Evolutionary conservation across 2,329 filamentous ascomycete genomes (phyloP), one percentile per base, ranked within the genome.

Genomic region (Ophiostoma triangulosporum): DNA sequence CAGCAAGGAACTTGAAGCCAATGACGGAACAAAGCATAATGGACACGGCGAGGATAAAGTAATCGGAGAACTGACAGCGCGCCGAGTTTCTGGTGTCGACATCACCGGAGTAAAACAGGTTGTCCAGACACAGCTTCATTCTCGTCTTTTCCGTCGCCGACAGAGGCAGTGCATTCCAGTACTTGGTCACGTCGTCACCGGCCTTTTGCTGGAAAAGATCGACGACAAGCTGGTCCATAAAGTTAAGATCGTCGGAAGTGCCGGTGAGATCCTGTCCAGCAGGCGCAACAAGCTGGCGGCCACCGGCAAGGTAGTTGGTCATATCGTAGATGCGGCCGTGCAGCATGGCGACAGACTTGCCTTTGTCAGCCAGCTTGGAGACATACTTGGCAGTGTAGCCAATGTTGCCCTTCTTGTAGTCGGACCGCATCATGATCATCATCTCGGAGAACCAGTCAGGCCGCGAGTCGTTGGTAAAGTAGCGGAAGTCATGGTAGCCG

Each of bases 1-100:
- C 93, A 31, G 94, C 94, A 60, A 97, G 77, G 73, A 98, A 98
- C 68, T 98, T 98, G 81, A 97, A 94, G 17, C 77, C 80, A 61
- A 98, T 91, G 57, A 98, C 83, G 46, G 77, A 76, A 61, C 83
- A 85, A 45, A 98, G 74, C 55, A 96, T 61, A 59, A 88, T 75
- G 0, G 91, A 90, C 51, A 98, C 83, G 3, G 85, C 86, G 33
- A 98, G 76, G 20, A 97, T 76, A 59, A 98, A 81, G 68, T 97
- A 98, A 56, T 84, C 83, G 26, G 93, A 82, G 64, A 98, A 97
- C 58, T 85, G 74, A 71, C 93, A 98, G 56, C 81, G 80, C 1
- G 80, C 69, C 1, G 91, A 96, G 69, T 86, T 89, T 73, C 93
- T 78, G 2, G 91, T 97, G 65, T 98, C 93, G 3, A 95, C 74